Base-by-base conservation (phyloP, 1,284 basidiomycete genomes). In the Ganoderma sp. region DNA sequence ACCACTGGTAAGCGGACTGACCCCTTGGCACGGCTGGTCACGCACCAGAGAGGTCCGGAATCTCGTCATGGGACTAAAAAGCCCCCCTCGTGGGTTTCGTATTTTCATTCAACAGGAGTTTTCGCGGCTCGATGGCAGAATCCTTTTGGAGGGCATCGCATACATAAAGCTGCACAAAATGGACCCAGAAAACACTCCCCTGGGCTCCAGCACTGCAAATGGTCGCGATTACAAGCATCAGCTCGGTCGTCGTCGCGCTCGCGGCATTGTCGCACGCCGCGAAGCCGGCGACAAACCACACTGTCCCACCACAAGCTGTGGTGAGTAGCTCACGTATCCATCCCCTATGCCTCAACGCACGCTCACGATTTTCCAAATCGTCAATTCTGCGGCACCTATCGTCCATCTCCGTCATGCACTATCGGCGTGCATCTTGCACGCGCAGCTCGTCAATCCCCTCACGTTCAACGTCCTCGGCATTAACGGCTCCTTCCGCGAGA, bases 381-480 rank as follows among this genome's bases (percentile, higher is more conserved):
- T 37, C 37, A 9, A 39, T 10, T 3, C 37, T 9, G 37, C 37
- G 37, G 37, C 37, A 39, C 37, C 25, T 8, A 39, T 10, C 48
- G 8, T 22, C 48, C 48, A 22, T 22, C n/a, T n/a, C 48, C 19
- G 4, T 17, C 37, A 10, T 39, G 14, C 22, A 25, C 39, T 63
- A 19, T 56, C 52, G 17, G 25, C 52, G 12, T 32, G 17, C 28
- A 56, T 56, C 52, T 28, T 2, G 25, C 25, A 56, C 32, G 52
- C 22, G 14, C 67, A 82, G 81, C 63, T 78, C 17, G 71, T 80
- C 56, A 71, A 80, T 56, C 77, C 78, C 8, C 75, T 73, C 2
- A 72, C 71, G 1, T 78, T 78, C 64, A 75, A 74, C 7, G 81
- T 79, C 5, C 66, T 80, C 8, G 79, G 80, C 7, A 68, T 66